phyloP scores from a whole-genome alignment of 345 rosid species.

The Triadica sebifera region DNA sequence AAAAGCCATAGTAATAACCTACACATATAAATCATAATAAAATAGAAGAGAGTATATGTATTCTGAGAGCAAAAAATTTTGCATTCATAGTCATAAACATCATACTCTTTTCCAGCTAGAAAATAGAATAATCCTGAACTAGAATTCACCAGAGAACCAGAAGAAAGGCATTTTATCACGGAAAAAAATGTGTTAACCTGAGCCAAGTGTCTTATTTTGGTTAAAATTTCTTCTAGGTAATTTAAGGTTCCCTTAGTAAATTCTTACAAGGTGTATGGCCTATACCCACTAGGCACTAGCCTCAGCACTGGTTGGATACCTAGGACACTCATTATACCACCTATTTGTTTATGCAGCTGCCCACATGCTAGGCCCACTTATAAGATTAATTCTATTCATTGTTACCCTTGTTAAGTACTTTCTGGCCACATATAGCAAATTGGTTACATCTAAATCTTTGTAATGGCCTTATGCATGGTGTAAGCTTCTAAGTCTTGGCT shows the following conservation, averaged over 20 bases:
- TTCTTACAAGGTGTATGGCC: neutral
- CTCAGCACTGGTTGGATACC: too few species aligned
- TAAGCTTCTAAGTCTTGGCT: neutral
- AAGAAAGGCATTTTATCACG: neutral
- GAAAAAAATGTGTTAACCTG: neutral
- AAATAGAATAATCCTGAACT: neutral
- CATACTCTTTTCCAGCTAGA: neutral
- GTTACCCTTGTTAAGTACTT: neutral
- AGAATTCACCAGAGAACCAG: neutral
- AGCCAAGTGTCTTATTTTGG: neutral
- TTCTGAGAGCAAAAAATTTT: neutral
- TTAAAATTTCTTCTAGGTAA: neutral
- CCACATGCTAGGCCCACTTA: neutral
- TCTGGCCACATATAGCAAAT: neutral
- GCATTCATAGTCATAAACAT: neutral
- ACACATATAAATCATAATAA: neutral
- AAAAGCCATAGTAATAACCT: neutral
- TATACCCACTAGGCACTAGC: neutral
- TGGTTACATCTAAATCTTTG: neutral
- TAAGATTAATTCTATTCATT: neutral
- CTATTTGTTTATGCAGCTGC: neutral
- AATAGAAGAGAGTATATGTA: neutral
- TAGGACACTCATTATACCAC: too few species aligned
- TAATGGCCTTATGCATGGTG: neutral
- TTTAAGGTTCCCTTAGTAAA: neutral